Base-by-base conservation (phyloP, 2,329 filamentous ascomycete genomes). In the Escovopsis weberi region DNA sequence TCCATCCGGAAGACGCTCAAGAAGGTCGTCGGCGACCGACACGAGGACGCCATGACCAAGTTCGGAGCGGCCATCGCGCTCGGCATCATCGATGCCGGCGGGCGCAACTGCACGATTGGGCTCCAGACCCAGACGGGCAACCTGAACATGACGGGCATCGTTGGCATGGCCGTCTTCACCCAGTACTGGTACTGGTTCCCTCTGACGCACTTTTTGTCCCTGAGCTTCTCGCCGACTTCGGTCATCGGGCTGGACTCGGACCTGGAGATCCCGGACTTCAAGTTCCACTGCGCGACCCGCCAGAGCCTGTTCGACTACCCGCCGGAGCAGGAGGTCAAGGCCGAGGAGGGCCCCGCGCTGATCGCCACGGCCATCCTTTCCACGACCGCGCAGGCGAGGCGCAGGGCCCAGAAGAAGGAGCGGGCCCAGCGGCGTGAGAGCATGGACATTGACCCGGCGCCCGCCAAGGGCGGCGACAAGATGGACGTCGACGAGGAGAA, bases 131-230 rank as follows among this genome's bases (percentile, higher is more conserved):
- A 94, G 65, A 95, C 89, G 1, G 93, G 93, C 50, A 98, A 95
- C 59, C 78, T 98, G 51, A 96, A 98, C 70, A 95, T 98, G 88
- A 80, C 88, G 15, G 93, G 86, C 47, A 94, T 98, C 51, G 88
- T 98, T 15, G 93, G 91, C 52, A 94, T 94, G 80, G 89, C 87
- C 26, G 84, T 98, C 42, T 98, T 98, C 66, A 94, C 88, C 8
- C 91, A 98, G 61, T 98, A 98, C 69, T 98, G 91, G 91, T 98
- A 98, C 69, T 98, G 91, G 91, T 98, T 98, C 76, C 91, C 91
- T 46, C 82, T 96, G 55, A 94, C 91, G 28, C 91, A 98, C 65
- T 98, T 98, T 77, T 63, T 98, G 45, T 93, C 89, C 1, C 72
- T 98, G 47, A 88, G 86, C 55, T 96, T 98, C 65, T 87, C 85